These are phyloP conservation scores for Solanum peruvianum DNA, from an alignment of 257 asterid genomes.

Conservation along the genomic window DNA sequence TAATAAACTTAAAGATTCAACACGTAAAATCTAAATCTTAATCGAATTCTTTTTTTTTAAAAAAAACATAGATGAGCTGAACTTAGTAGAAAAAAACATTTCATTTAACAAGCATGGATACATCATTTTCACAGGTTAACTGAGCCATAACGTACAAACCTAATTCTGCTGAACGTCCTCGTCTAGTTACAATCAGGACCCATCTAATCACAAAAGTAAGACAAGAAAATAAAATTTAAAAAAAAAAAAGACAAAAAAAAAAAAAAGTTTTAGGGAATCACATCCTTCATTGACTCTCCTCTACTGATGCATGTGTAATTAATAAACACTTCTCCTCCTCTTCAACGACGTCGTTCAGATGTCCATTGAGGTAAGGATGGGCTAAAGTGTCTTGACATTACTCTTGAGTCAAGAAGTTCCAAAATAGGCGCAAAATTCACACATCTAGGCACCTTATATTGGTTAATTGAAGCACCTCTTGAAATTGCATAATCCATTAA, in stretches of 20 bases:
- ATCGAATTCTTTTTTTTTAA: fast-evolving
- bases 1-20: not conserved
- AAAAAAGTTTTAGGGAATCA: constrained; percentile 14
- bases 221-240: not conserved
- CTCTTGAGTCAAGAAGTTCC: constrained; percentile 88
- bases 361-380: constrained; percentile 85
- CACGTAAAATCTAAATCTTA: not conserved
- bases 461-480: constrained; percentile 92
- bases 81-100: constrained; percentile 31
- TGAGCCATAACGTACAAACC: constrained; percentile 21
- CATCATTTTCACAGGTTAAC: constrained; percentile 43
- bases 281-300: constrained; percentile 20
- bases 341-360: constrained; percentile 51
- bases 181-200: constrained; percentile 35
- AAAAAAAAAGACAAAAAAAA: not conserved
- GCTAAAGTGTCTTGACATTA: constrained; percentile 72
- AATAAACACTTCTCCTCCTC: not conserved
- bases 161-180: constrained; percentile 26
- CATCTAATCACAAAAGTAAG: constrained; percentile 26
- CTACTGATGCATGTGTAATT: not conserved
- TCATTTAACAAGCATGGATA: constrained; percentile 39
- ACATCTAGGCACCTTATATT: constrained; percentile 90
- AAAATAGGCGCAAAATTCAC: constrained; percentile 76
- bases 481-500: constrained; percentile 95
- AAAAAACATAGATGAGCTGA: not conserved